phyloP scores from a whole-genome alignment of 306 rosid genomes.

The Medicago arabica region DNA sequence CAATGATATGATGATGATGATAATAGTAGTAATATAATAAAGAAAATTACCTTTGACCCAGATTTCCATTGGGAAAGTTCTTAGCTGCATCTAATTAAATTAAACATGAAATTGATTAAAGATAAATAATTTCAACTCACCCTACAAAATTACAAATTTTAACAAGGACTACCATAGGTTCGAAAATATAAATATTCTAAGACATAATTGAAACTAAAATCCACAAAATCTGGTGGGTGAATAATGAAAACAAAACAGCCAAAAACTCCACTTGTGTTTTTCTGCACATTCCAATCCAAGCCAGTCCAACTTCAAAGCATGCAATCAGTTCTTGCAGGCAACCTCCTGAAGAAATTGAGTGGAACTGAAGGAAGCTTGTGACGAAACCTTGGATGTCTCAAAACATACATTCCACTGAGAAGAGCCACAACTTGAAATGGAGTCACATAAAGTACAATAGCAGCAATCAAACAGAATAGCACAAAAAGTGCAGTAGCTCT shows the following conservation, averaged over 20 bases:
- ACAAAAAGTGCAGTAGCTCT: conserved; percentile 94
- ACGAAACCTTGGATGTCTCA: conserved; percentile 96
- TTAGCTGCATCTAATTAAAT: conserved; percentile 39
- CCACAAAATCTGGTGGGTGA: conserved; percentile 52
- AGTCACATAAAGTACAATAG: conserved; percentile 85
- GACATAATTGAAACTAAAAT: conserved; percentile 50
- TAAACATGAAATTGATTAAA: conserved; percentile 45
- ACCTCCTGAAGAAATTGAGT: conserved; percentile 92
- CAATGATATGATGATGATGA: no score
- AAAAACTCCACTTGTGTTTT: conserved; percentile 42
- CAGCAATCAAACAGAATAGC: conserved; percentile 88
- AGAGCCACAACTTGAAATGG: conserved; percentile 97
- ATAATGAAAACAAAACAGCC: conserved; percentile 40
- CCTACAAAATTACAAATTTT: conserved; percentile 65
- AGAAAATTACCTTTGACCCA: conserved; percentile 16
- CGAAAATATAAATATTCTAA: conserved; percentile 48
- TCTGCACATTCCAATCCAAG: conserved; percentile 22
- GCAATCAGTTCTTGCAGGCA: conserved; percentile 97
- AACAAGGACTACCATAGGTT: conserved; percentile 43
- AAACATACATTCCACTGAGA: conserved; percentile 76
- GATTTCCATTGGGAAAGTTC: conserved; percentile 22
- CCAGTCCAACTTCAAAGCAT: conserved; percentile 62
- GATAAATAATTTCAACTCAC: conserved; percentile 59
- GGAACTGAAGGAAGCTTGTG: conserved; percentile 99
- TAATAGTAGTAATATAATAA: not conserved